Conservation (phyloP, 2,329 filamentous ascomycete species). For the Hyphodiscus sp. region DNA sequence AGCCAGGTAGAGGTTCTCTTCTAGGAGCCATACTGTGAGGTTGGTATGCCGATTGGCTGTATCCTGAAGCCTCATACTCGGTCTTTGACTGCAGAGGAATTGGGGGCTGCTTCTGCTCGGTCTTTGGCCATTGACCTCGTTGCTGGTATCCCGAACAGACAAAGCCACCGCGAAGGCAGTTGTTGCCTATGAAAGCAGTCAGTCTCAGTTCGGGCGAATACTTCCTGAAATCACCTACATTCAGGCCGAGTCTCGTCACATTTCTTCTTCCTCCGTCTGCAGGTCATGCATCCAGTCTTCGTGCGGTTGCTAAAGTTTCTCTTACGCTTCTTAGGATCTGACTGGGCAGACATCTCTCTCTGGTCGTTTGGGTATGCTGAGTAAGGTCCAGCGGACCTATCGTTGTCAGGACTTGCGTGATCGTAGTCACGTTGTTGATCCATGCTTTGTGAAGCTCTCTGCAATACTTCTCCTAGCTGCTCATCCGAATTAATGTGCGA, state of each 20-base stretch:
- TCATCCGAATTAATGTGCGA: constrained; percentile 42
- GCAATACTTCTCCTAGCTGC: constrained; percentile 44
- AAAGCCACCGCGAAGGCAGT: constrained; percentile 86
- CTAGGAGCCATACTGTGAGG: constrained; percentile 29
- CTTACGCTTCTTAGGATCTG: constrained; percentile 63
- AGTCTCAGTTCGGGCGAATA: constrained; percentile 7
- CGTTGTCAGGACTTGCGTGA: constrained; percentile 32
- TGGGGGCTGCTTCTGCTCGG: constrained; percentile 59
- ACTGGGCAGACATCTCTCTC: constrained; percentile 38
- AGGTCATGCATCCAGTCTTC: constrained; percentile 93
- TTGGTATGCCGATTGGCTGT: constrained; percentile 50
- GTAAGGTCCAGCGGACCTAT: constrained; percentile 30
- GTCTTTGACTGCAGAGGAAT: constrained; percentile 83
- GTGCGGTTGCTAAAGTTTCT: constrained; percentile 90
- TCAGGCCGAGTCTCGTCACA: constrained; percentile 91
- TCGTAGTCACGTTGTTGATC: constrained; percentile 32
- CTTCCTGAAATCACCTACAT: constrained; percentile 53
- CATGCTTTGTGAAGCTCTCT: constrained; percentile 38
- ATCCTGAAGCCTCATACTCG: constrained; percentile 42
- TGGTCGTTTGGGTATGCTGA: constrained; percentile 30
- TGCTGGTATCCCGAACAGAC: constrained; percentile 86
- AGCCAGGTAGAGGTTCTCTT: constrained; percentile 51
- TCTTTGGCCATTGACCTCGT: constrained; percentile 71
- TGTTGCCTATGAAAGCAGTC: constrained; percentile 54
- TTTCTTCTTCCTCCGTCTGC: constrained; percentile 90